Conservation (phyloP, 2,329 filamentous ascomycete species). For the Aurifilum marmelostoma region DNA sequence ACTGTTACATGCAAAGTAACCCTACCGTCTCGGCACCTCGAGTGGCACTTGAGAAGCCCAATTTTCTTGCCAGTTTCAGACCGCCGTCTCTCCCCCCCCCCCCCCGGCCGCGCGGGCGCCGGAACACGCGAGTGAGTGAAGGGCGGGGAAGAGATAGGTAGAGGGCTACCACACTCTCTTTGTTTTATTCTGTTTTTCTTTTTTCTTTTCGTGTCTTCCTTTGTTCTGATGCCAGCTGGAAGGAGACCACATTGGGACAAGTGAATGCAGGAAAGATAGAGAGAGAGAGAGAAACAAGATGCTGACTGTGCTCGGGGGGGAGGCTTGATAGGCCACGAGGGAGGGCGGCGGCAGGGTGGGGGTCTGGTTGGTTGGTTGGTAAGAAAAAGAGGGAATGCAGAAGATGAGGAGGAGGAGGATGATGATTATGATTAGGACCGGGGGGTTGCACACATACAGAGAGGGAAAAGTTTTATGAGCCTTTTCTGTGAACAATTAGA, state of each 20-base stretch:
- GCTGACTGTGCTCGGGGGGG: slow-evolving; percentile 26
- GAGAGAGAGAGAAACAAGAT: slow-evolving; percentile 30
- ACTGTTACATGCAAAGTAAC: background rate
- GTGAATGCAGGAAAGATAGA: slow-evolving; percentile 8
- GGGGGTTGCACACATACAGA: background rate
- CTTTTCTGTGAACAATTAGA: background rate
- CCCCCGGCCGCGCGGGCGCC: too few relatives aligned
- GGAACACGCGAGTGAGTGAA: too few relatives aligned
- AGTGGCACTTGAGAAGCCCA: slow-evolving; percentile 6
- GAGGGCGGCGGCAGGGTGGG: background rate
- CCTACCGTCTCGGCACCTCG: slow-evolving; percentile 4
- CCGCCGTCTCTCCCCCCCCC: background rate
- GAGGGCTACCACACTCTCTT: too few relatives aligned
- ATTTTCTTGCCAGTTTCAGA: slow-evolving; percentile 7
- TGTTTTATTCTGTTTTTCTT: too few relatives aligned
- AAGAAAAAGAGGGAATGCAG: too few relatives aligned
- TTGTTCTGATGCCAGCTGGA: slow-evolving; percentile 3
- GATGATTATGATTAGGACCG: background rate
- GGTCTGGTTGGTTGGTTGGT: background rate
- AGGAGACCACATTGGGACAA: slow-evolving; percentile 12
- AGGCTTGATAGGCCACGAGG: slow-evolving; percentile 22
- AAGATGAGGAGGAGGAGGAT: background rate
- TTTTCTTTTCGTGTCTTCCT: too few relatives aligned
- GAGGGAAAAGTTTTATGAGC: background rate
- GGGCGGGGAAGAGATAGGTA: background rate